Evolutionary conservation across 2,329 filamentous ascomycete species (phyloP), one percentile per base, ranked within the genome.

Genomic region (Paecilomyces variotii): DNA sequence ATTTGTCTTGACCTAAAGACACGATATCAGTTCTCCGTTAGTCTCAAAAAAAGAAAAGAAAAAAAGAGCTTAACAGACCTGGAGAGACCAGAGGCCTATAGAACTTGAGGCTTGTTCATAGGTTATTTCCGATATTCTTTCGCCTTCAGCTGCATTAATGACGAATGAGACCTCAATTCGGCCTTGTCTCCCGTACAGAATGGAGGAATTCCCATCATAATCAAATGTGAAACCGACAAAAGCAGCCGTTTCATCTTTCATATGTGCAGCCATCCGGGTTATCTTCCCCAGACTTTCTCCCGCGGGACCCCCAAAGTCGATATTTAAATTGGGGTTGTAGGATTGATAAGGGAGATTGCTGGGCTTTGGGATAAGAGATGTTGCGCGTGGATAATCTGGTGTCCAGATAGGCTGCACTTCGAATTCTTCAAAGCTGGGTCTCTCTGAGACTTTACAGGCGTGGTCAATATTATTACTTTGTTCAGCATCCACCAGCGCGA

Each of bases 241-340:
- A 56, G 39, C 19, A 24, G 32, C 54, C 11, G 25, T 19, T 25
- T 10, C 10, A 4, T 19, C 28, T 19, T 30, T 9, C 55, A 56
- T 56, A 51, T 27, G 34, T 49, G 35, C 55, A 11, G 25, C 32
- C 11, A 56, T 30, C 30, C 55, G 14, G 2, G 34, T 49, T 12
- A 56, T 14, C 10, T 24, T 49, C 25, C 25, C 10, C 10, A 56
- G 19, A 4, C 4, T 56, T 25, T 51, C 19, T 12, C 55, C 34
- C 11, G 10, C 12, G 12, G 4, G 3, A 11, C 34, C 55, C 3
- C 55, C 55, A n/a, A 56, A 56, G n/a, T 56, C 32, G 11, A 56
- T 56, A 35, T 56, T 56, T 4, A 56, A n/a, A n/a, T 51, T 56
- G 10, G 55, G 55, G 49, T 49, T 56, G 24, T 49, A 56, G 9